A percentile compares a stretch with the other conserved stretches of the same genome.
phyloP scores from a whole-genome alignment of 1,139 yeast genomes.

The Hyphopichia fennica region DNA sequence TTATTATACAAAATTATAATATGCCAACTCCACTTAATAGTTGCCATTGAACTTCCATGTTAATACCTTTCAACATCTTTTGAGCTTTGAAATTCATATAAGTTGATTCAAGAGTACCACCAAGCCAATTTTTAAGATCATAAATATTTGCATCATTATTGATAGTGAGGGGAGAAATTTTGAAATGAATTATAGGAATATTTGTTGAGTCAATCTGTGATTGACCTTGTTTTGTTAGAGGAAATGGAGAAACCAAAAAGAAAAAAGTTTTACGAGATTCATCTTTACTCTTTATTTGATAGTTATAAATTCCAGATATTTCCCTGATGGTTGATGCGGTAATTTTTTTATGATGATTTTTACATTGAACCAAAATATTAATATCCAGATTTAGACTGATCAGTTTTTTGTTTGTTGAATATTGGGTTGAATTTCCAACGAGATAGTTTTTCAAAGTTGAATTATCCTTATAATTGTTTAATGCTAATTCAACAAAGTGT shows the following conservation, averaged over 20 bases:
- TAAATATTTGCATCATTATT: slow-evolving; percentile 19
- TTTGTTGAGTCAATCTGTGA: slow-evolving; percentile 52
- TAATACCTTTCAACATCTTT: slow-evolving; percentile 40
- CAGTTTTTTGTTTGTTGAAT: slow-evolving; percentile 4
- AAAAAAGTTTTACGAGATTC: slow-evolving; percentile 24
- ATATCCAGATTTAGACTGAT: slow-evolving; percentile 28
- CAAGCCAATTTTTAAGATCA: slow-evolving; percentile 39
- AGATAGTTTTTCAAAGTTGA: slow-evolving; percentile 10
- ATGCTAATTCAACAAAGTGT: slow-evolving; percentile 15
- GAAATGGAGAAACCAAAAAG: slow-evolving; percentile 57
- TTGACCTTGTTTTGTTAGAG: slow-evolving; percentile 60
- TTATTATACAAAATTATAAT: background rate
- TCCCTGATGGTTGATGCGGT: slow-evolving; percentile 57
- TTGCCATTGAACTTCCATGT: slow-evolving; percentile 27
- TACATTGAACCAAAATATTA: slow-evolving; percentile 58
- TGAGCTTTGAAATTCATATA: slow-evolving; percentile 48
- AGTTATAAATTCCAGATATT: slow-evolving; percentile 54
- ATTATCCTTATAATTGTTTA: background rate
- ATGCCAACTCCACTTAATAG: slow-evolving; percentile 6
- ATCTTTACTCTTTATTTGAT: slow-evolving; percentile 31
- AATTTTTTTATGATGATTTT: slow-evolving; percentile 46
- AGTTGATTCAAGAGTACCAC: slow-evolving; percentile 38
- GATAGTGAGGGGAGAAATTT: slow-evolving; percentile 30
- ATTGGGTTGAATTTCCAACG: slow-evolving; percentile 16
- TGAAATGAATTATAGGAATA: slow-evolving; percentile 56